Evolutionary conservation across 805 yeast genomes (phyloP).

Genomic region (Debaryomyces tyrocola): DNA sequence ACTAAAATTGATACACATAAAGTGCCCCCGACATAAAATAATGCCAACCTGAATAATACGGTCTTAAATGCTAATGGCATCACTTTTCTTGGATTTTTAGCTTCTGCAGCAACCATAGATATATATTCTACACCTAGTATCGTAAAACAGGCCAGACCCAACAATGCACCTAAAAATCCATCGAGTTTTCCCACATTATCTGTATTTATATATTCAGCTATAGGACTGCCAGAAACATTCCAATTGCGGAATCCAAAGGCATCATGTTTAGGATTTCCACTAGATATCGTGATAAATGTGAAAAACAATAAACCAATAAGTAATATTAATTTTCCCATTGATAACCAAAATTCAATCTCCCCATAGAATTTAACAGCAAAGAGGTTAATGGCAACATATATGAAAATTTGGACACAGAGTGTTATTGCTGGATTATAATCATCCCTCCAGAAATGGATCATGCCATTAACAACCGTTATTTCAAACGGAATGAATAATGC

Average conservation of each 20-base stretch:
- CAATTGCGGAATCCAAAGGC: constrained; percentile 45
- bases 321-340: constrained; percentile 60
- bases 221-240: constrained; percentile 20
- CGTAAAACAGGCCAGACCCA: constrained; percentile 11
- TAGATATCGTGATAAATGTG: constrained; percentile 75
- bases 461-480: constrained; percentile 72
- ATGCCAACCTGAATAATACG: constrained; percentile 19
- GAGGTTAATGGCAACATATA: constrained; percentile 60
- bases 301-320: constrained; percentile 68
- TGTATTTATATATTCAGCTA: constrained; percentile 14
- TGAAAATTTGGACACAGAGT: constrained; percentile 55
- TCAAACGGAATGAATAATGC: constrained; percentile 64
- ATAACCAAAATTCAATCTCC: constrained; percentile 71
- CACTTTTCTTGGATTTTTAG: constrained; percentile 19
- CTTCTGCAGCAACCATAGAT: constrained; percentile 10
- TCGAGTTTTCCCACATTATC: constrained; percentile 62
- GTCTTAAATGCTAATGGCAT: constrained; percentile 21
- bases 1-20: constrained; percentile 16
- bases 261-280: constrained; percentile 69
- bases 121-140: constrained; percentile 28
- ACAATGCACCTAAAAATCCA: constrained; percentile 57
- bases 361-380: constrained; percentile 73
- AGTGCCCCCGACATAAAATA: constrained; percentile 19
- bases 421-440: constrained; percentile 49
- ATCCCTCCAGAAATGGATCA: constrained; percentile 73